Conservation (phyloP, 768 basidiomycete genomes). For the Neoboletus brunneissimus region DNA sequence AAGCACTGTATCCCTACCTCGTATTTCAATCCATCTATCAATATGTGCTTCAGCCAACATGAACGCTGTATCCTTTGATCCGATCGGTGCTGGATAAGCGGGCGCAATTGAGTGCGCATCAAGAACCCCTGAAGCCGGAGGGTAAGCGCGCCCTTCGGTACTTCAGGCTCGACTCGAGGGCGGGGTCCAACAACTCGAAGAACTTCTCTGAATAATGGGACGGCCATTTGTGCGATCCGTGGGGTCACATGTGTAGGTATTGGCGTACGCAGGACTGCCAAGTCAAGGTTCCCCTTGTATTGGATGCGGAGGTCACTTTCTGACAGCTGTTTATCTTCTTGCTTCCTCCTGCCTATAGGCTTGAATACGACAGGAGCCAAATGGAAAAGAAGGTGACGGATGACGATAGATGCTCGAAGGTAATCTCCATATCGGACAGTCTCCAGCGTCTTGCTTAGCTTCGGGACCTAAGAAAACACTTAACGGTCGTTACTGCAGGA, state of each 20-base stretch:
- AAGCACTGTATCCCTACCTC: constrained; percentile 31
- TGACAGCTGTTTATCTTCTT: not conserved
- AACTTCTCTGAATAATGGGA: constrained; percentile 51
- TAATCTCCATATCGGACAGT: constrained; percentile 18
- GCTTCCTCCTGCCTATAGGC: constrained; percentile 1
- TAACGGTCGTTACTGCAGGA: not conserved
- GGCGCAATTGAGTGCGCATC: constrained; percentile 13
- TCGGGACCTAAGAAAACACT: constrained; percentile 16
- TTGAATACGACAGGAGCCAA: constrained; percentile 13
- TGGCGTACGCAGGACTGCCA: constrained; percentile 56
- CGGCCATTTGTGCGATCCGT: constrained; percentile 49
- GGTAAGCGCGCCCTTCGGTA: constrained; percentile 9
- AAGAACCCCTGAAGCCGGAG: constrained; percentile 24
- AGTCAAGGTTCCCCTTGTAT: constrained; percentile 46
- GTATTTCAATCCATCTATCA: constrained; percentile 45
- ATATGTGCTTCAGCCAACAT: constrained; percentile 38
- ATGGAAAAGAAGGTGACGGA: constrained; percentile 18
- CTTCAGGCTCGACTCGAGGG: constrained; percentile 20
- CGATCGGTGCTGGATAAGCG: constrained; percentile 17
- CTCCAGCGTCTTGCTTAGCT: constrained; percentile 23
- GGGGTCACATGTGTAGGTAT: constrained; percentile 63
- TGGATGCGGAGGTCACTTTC: not conserved
- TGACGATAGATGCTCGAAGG: constrained; percentile 20
- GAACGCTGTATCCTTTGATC: constrained; percentile 37
- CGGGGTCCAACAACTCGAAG: constrained; percentile 52